Base-by-base conservation (phyloP, 179 eudicot species). In the Gypsophila paniculata region DNA sequence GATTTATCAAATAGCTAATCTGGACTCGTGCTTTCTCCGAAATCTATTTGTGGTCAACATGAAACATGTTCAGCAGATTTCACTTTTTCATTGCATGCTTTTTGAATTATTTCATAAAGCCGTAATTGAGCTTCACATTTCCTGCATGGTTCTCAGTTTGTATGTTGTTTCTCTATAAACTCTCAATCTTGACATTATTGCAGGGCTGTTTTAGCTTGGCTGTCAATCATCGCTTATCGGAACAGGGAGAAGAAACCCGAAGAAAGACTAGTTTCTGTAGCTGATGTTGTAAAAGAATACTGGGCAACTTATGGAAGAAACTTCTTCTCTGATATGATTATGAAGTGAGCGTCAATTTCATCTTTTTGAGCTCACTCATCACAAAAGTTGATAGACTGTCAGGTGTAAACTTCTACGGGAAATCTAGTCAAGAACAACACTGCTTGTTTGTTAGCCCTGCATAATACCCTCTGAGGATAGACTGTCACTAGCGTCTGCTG, bases 191-290 rank as follows among this genome's bases (percentile, higher is more conserved):
- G 51, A 15, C 36, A 23, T 51, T 32, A 32, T 53, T 54, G 73
- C 77, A 94, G 99, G 99, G 96, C 99, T 76, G 99, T 94, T 67
- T 82, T 94, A 84, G 99, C 99, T 60, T 94, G 99, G 99, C 82
- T 94, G 79, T 91, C 99, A 10, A 91, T 94, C 76, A 69, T 94
- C 65, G 97, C 99, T 53, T 79, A 80, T 69, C 81, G 86, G 61
- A 94, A 91, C 84, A 88, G 81, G 82, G 92, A 80, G 71, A 94
- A 75, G 75, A 88, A 84, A 65, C 69, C 86, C 3, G 97, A 91
- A 60, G 99, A 88, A 71, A 86, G 73, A 72, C 77, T 94, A 76
- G 85, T 89, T 68, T 91, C 97, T 52, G 96, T 94, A 32, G 76
- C 97, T 72, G 97, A 94, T 81, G 85, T 94, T 75, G 99, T 94